Base-by-base conservation (phyloP, 1,139 yeast genomes). In the Debaryomycetaceae sp. region DNA sequence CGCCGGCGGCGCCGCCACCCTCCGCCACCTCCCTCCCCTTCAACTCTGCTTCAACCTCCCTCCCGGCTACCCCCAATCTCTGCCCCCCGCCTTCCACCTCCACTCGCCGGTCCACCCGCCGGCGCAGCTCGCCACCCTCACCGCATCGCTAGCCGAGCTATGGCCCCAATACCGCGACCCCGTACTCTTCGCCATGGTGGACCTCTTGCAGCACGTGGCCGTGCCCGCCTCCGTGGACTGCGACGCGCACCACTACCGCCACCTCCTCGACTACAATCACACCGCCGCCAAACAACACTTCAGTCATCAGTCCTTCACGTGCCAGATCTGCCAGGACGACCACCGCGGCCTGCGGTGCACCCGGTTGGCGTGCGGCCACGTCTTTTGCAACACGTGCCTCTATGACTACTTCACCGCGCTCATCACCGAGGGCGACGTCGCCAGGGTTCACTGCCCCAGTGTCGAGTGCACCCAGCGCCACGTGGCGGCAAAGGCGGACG, bases 371-470 rank as follows among this genome's bases (percentile, higher is more conserved):
- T 76, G 83, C 42, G 53, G 53, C 3, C 86, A 80, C 45, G 58
- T 61, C 1, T 73, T 77, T 38, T 80, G 88, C 44, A 60, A 58
- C 24, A 35, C 38, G 1, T 80, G 88, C 42, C 51, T 78, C 3
- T 38, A 36, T 10, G 71, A 61, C 7, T 79, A 71, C 44, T 75
- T 70, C 39, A 38, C 51, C 1, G 55, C 67, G 2, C 53, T 62
- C 33, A 75, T 80, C 11, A 48, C 49, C 2, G 56, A 65, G 13
- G 85, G 83, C 1, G 73, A 71, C 21, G 62, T 76, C 3, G 64
- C 64, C 11, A 71, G 61, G 32, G 62, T 80, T 0, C 76, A 75
- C 41, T 80, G 88, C 44, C 85, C 86, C 1, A 66, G 74, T 29
- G 71, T 64, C 41, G 63, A 61, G 21, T 73, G 76, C 41, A 57